phyloP scores from a whole-genome alignment of 2,329 filamentous ascomycete species.

The Fusarium duplospermum region DNA sequence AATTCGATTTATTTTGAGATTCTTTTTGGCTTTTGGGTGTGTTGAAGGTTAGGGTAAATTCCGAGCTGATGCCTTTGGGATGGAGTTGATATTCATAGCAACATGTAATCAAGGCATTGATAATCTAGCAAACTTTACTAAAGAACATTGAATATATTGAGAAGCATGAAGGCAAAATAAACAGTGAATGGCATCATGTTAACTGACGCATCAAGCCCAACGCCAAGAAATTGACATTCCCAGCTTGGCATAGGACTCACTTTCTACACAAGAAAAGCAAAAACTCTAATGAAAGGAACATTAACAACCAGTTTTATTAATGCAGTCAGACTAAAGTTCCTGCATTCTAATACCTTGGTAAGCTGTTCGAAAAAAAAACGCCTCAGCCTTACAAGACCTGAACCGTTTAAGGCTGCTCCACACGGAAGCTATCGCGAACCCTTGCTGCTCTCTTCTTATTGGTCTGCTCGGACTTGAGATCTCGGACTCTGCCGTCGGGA shows the following conservation, averaged over 20 bases:
- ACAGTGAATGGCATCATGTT: neutral
- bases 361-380: neutral
- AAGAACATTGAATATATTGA: neutral
- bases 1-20: neutral
- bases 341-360: neutral
- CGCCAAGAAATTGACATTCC: neutral
- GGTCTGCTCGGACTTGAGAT: conserved; percentile 24
- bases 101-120: neutral
- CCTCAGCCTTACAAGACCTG: neutral
- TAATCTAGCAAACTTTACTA: rapidly evolving
- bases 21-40: neutral
- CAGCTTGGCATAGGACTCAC: neutral
- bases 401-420: neutral
- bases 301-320: neutral
- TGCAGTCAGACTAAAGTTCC: neutral
- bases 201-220: neutral
- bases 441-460: conserved; percentile 7
- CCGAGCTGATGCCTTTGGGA: neutral
- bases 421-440: neutral
- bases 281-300: neutral
- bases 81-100: neutral
- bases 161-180: no score
- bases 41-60: neutral
- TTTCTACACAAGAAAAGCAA: neutral
- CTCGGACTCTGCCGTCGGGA: neutral